These are phyloP conservation scores for Aristolochia fimbriata DNA, from an alignment of 164 flowering plant species.

Conservation along the genomic window DNA sequence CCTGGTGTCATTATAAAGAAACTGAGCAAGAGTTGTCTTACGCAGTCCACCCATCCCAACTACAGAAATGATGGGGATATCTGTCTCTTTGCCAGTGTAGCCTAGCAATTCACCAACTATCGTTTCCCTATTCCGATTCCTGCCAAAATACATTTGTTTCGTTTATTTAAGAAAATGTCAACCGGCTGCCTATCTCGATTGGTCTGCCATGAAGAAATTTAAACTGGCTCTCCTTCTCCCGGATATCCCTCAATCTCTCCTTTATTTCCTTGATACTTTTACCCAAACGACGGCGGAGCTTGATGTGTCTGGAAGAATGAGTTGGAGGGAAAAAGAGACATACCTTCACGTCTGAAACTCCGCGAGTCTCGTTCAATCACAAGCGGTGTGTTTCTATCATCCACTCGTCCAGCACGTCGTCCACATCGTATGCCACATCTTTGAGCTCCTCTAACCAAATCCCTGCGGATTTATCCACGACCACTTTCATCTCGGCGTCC, in stretches of 20 bases:
- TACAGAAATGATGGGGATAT: conserved; percentile 1
- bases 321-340: background rate
- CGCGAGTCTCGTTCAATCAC: background rate
- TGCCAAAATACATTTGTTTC: conserved; percentile 2
- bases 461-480: background rate
- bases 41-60: conserved; percentile 7
- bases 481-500: conserved; percentile 1
- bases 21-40: conserved; percentile 8
- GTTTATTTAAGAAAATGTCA: background rate
- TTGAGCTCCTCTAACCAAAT: conserved; percentile 3
- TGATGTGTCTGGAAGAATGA: background rate
- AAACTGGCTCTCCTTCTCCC: background rate
- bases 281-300: background rate
- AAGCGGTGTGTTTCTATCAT: background rate
- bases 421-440: conserved; percentile 4
- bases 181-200: background rate
- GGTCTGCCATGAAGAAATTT: background rate
- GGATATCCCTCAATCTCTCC: background rate
- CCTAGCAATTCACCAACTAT: background rate
- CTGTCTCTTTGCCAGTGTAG: too few species aligned
- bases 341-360: background rate
- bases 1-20: conserved; percentile 1
- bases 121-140: background rate
- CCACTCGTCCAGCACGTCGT: conserved; percentile 3
- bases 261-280: background rate